Evolutionary conservation across 192 early-diverging fungal species (phyloP).

Genomic region (Backusella circina): DNA sequence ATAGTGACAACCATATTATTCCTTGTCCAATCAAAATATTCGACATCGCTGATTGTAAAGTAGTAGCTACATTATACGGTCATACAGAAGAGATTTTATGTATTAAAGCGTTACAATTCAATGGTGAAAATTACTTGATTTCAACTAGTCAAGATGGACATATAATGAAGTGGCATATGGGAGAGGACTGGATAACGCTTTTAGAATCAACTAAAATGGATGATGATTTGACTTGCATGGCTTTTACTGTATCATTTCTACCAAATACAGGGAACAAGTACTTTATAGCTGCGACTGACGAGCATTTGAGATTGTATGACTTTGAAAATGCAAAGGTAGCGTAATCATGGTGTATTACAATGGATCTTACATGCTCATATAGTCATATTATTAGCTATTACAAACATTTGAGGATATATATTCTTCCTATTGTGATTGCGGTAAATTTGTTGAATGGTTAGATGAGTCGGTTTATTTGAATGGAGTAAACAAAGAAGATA

Average conservation of each 20-base stretch:
- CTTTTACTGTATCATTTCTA: slow-evolving; percentile 91
- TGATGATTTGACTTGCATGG: slow-evolving; percentile 92
- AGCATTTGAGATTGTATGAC: slow-evolving; percentile 85
- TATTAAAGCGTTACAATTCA: slow-evolving; percentile 72
- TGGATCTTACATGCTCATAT: not conserved
- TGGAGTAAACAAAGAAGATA: slow-evolving; percentile 25
- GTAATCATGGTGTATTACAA: not conserved
- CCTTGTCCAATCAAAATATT: slow-evolving; percentile 93
- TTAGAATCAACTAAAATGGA: slow-evolving; percentile 62
- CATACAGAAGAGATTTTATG: slow-evolving; percentile 89
- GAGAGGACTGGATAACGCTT: slow-evolving; percentile 69
- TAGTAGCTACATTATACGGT: slow-evolving; percentile 72
- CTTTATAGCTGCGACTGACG: slow-evolving; percentile 88
- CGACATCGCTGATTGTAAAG: slow-evolving; percentile 76
- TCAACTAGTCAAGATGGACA: slow-evolving; percentile 95
- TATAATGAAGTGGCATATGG: slow-evolving; percentile 87
- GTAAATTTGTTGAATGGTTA: slow-evolving; percentile 77
- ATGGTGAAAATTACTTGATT: slow-evolving; percentile 79
- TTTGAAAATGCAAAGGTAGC: slow-evolving; percentile 72
- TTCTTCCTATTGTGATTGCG: slow-evolving; percentile 95
- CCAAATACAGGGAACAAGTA: slow-evolving; percentile 93
- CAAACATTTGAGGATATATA: slow-evolving; percentile 72
- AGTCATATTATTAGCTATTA: slow-evolving; percentile 37
- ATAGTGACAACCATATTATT: slow-evolving; percentile 92
- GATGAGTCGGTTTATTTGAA: slow-evolving; percentile 48